These are phyloP conservation scores for Penicillium verrucosum DNA, from an alignment of 2,329 filamentous ascomycete genomes.

Conservation along the genomic window DNA sequence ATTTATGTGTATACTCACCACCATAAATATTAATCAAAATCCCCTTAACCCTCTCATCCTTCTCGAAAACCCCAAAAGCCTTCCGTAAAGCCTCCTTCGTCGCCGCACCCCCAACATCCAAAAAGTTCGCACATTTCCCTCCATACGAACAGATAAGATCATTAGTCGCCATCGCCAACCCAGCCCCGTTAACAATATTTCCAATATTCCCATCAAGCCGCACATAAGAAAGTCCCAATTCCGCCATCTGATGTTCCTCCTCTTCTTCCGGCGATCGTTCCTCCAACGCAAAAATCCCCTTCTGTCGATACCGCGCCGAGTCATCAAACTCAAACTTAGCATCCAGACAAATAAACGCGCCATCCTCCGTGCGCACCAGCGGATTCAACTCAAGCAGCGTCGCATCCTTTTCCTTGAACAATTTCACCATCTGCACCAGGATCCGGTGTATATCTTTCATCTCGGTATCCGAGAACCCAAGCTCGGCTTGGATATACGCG, in stretches of 20 bases:
- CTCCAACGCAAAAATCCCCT: constrained; percentile 39
- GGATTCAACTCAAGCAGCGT: constrained; percentile 46
- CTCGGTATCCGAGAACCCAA: constrained; percentile 26
- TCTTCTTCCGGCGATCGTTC: constrained; percentile 34
- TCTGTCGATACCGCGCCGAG: constrained; percentile 44
- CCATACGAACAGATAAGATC: constrained; percentile 28
- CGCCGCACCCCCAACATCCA: constrained; percentile 33
- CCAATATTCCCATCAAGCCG: constrained; percentile 34
- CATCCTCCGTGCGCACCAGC: constrained; percentile 30
- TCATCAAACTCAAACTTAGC: constrained; percentile 51
- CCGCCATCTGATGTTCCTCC: constrained; percentile 37
- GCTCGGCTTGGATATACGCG: constrained; percentile 20
- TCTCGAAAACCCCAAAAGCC: constrained; percentile 29
- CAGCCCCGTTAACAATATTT: constrained; percentile 35
- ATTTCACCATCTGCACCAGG: constrained; percentile 31
- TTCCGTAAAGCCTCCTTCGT: constrained; percentile 27
- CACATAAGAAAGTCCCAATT: constrained; percentile 31
- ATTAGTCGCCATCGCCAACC: constrained; percentile 38
- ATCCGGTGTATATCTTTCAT: constrained; percentile 25
- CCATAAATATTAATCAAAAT: constrained; percentile 58
- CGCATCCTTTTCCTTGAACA: constrained; percentile 49
- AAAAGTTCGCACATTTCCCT: constrained; percentile 33
- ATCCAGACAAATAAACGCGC: constrained; percentile 35
- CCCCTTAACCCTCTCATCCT: constrained; percentile 24
- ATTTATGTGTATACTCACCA: constrained; percentile 14